Evolutionary conservation across 2,329 filamentous ascomycete genomes (phyloP), one percentile per base, ranked within the genome.

Genomic region (Nemania sp.): DNA sequence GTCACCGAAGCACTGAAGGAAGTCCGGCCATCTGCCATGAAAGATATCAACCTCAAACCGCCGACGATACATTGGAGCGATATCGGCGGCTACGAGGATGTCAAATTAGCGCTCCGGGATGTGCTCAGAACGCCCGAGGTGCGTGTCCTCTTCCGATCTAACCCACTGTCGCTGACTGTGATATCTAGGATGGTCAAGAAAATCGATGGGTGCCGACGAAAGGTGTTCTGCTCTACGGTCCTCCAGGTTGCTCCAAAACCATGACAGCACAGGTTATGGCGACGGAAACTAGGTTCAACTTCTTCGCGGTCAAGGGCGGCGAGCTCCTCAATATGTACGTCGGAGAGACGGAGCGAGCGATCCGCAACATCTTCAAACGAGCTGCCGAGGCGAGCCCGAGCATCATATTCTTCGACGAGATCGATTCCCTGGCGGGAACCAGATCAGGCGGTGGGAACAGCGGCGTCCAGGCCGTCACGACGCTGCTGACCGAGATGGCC

Each of bases 311-410:
- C 61, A 96, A 97, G 73, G 93, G 91, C 22, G 91, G 91, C 30
- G 93, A 97, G 72, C 82, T 97, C 11, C 85, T 96, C 56, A 95
- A 91, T 73, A 96, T 96, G 90, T 97, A 97, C 72, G 92, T 97
- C 15, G 93, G 93, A 57, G 93, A 97, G 71, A 93, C 91, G 2
- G 93, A 97, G 73, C 84, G 91, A 9, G 86, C 88, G 6, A 82
- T 97, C 36, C 85, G 93, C 31, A 88, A 91, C 50, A 83, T 97
- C 1, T 97, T 97, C 69, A 82, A 86, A 48, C 89, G 92, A 63
- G 93, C 93, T 1, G 81, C 89, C 36, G 86, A 88, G n/a, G 92
- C 91, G 7, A 86, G 86, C 46, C 93, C 93, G 0, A 91, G 89
- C 68, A 93, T 97, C 72, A 91, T 97, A 64, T 97, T 97, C 78